Evolutionary conservation across 2,329 filamentous ascomycete species (phyloP).

Genomic region (Alternaria sp.): DNA sequence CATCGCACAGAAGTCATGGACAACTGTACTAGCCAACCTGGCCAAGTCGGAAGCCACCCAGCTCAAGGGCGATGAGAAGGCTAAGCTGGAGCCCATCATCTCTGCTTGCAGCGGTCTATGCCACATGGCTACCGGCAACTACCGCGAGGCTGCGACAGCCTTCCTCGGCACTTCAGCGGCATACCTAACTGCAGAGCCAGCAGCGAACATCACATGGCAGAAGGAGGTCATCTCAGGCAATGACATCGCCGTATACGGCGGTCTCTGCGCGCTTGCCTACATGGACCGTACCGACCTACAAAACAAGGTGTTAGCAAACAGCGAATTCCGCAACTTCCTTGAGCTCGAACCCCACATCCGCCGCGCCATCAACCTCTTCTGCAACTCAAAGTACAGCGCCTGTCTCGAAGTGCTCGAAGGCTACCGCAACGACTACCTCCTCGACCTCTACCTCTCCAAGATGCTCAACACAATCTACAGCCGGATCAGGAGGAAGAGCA

Average conservation of each 20-base stretch:
- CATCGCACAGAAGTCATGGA: slow-evolving; percentile 80
- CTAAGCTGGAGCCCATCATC: slow-evolving; percentile 69
- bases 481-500: slow-evolving; percentile 85
- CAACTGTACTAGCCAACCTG: slow-evolving; percentile 68
- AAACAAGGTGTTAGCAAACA: slow-evolving; percentile 79
- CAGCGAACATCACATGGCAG: slow-evolving; percentile 63
- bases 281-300: slow-evolving; percentile 83
- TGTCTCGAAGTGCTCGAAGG: slow-evolving; percentile 83
- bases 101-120: slow-evolving; percentile 67
- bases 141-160: slow-evolving; percentile 69
- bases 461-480: slow-evolving; percentile 75
- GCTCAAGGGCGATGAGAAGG: slow-evolving; percentile 63
- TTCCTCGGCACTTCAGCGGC: slow-evolving; percentile 70
- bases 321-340: slow-evolving; percentile 83
- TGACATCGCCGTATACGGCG: slow-evolving; percentile 91
- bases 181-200: slow-evolving; percentile 50
- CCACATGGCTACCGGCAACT: slow-evolving; percentile 63
- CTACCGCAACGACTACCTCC: slow-evolving; percentile 83
- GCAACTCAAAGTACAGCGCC: slow-evolving; percentile 84
- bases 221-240: slow-evolving; percentile 79
- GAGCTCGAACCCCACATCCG: slow-evolving; percentile 94
- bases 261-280: slow-evolving; percentile 85
- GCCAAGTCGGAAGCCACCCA: slow-evolving; percentile 61
- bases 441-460: slow-evolving; percentile 83
- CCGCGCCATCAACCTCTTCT: slow-evolving; percentile 87